Percentiles rank a stretch among this genome's conserved stretches.
Evolutionary conservation across 768 basidiomycete species (phyloP).

Genomic region (Macrocybe gigantea): DNA sequence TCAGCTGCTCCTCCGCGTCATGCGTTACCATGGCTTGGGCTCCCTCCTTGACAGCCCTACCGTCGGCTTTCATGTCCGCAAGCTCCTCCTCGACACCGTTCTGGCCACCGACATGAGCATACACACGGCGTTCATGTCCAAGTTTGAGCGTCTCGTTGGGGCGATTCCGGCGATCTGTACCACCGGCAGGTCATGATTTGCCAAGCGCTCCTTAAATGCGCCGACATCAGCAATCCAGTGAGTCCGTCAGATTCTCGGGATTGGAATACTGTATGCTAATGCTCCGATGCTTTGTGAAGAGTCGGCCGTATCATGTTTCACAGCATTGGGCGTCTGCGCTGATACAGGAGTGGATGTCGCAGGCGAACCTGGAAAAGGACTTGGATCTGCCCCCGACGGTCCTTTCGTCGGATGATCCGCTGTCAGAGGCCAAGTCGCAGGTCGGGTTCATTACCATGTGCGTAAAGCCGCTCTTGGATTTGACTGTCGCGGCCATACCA

Average conservation of each 20-base stretch:
- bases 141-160: constrained; percentile 48
- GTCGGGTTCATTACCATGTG: constrained; percentile 85
- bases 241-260: constrained; percentile 24
- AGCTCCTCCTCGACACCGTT: constrained; percentile 74
- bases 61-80: constrained; percentile 50
- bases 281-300: constrained; percentile 36
- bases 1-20: constrained; percentile 69
- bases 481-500: constrained; percentile 68
- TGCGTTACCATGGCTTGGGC: constrained; percentile 75
- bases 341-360: constrained; percentile 85
- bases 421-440: constrained; percentile 74
- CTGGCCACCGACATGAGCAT: constrained; percentile 95
- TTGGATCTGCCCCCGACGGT: constrained; percentile 68
- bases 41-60: constrained; percentile 54
- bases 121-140: constrained; percentile 77
- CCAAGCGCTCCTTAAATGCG: constrained; percentile 93
- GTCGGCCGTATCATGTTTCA: constrained; percentile 87
- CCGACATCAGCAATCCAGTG: constrained; percentile 98
- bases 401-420: constrained; percentile 31
- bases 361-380: constrained; percentile 80
- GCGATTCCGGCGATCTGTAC: constrained; percentile 30
- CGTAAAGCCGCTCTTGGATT: constrained; percentile 77
- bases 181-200: constrained; percentile 67
- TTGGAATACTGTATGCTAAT: neutral
- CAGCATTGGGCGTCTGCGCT: constrained; percentile 90